A percentile compares a stretch with the other conserved stretches of the same genome.
Conservation (phyloP, 306 rosid species). For the Pyrus communis region DNA sequence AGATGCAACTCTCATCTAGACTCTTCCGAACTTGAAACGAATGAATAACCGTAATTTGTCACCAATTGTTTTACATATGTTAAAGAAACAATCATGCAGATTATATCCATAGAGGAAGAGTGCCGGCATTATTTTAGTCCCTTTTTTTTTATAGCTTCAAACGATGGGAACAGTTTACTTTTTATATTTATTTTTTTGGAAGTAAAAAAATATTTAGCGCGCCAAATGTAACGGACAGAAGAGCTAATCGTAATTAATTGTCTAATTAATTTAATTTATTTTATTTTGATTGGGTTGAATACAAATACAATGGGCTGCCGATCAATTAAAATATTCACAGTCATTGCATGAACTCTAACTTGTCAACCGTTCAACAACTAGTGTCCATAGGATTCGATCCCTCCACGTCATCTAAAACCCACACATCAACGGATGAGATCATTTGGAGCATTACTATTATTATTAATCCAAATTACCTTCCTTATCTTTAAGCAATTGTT, state of each 20-base stretch:
- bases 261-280: not conserved
- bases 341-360: not conserved
- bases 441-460: not conserved
- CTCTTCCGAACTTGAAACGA: too few species aligned
- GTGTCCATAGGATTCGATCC: slow-evolving; percentile 8
- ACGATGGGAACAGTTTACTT: too few species aligned
- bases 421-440: slow-evolving; percentile 9
- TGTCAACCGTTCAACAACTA: slow-evolving; percentile 25
- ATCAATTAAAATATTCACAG: slow-evolving; percentile 23
- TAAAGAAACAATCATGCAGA: not conserved
- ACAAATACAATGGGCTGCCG: not conserved
- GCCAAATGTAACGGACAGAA: not conserved
- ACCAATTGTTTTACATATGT: not conserved
- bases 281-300: not conserved
- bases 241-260: not conserved
- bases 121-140: not conserved
- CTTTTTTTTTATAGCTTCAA: not conserved
- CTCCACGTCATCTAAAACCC: not conserved
- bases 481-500: not conserved
- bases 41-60: too few species aligned
- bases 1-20: too few species aligned
- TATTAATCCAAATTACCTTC: not conserved
- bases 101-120: not conserved
- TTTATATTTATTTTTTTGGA: not conserved
- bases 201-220: not conserved